Conservation (phyloP, 345 rosid species). For the Eucalyptus grandis region DNA sequence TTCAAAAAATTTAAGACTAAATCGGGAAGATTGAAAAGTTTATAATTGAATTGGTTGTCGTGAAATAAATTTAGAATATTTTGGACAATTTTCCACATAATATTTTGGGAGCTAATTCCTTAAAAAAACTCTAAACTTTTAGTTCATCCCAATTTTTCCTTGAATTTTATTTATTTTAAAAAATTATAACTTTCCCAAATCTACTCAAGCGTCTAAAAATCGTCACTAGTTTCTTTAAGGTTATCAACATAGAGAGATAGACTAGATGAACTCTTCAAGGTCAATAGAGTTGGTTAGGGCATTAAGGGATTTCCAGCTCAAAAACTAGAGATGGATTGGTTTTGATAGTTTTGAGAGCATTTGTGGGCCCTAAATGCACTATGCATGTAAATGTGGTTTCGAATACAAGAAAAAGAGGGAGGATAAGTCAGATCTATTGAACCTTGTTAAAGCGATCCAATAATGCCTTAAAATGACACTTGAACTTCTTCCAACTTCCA, state of each 20-base stretch:
- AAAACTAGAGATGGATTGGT: background rate
- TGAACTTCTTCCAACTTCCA: background rate
- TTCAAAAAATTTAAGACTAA: background rate
- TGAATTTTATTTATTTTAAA: no score
- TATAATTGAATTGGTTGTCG: no score
- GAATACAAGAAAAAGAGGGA: background rate
- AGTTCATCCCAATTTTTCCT: background rate
- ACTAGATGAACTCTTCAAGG: background rate
- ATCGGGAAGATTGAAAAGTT: no score
- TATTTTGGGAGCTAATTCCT: no score
- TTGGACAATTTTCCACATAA: background rate
- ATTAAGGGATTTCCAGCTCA: background rate
- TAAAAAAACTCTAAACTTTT: background rate
- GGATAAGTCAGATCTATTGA: background rate
- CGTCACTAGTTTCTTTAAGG: background rate
- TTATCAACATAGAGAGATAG: background rate
- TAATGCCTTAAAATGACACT: background rate
- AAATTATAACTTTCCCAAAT: background rate
- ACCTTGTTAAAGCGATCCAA: background rate
- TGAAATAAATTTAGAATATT: no score
- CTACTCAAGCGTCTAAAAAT: background rate
- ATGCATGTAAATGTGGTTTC: background rate
- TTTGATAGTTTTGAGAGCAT: background rate
- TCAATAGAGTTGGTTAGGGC: background rate
- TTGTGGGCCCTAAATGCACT: background rate